Base-by-base conservation (phyloP, 78 protist species). In the Parvularia atlantis region DNA sequence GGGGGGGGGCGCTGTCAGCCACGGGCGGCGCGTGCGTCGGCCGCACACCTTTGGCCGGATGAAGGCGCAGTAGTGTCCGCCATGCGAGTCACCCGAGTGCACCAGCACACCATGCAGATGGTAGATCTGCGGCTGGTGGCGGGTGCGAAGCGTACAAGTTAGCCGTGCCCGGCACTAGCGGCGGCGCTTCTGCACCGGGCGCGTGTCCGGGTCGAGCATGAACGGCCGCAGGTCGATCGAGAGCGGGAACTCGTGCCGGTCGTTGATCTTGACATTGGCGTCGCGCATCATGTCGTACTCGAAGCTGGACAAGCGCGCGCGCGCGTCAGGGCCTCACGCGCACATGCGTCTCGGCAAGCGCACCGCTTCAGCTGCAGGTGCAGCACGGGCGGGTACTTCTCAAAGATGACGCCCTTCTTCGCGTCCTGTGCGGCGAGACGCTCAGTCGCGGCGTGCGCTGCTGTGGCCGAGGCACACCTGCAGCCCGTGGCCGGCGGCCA, bases 51-150 rank as follows among this genome's bases (percentile, higher is more conserved):
- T 26, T 13, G 96, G 94, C 28, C 83, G 63, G 28, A 95, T 19
- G 77, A 60, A 93, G 41, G 78, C 91, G 40, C 85, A 94, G 80
- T 96, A 96, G 74, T 96, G 99, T 5, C 99, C 99, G 46, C 90
- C 89, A 60, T 86, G 77, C 52, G 81, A 76, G 28, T 81, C 91
- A 31, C 99, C 99, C 35, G 83, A n/a, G 78, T 96, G 99, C 16
- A 96, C 91, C 35, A 96, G 81, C 48, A 96, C 97, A 24, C 82
- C 59, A 56, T 81, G 80, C 60, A 81, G 71, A 11, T 44, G 3
- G 57, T 83, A 80, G 64, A 3, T 0, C 2, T 41, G 36, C 30
- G 66, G 75, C 41, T 35, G 9, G 39, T 16, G 40, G 41, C 4
- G 9, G 52, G 7, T 76, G 44, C 57, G 65, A 36, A 19, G 35